Percentiles rank a stretch among this genome's conserved stretches.
Evolutionary conservation across 2,329 filamentous ascomycete species (phyloP).

Genomic region (Aspergillus felis): DNA sequence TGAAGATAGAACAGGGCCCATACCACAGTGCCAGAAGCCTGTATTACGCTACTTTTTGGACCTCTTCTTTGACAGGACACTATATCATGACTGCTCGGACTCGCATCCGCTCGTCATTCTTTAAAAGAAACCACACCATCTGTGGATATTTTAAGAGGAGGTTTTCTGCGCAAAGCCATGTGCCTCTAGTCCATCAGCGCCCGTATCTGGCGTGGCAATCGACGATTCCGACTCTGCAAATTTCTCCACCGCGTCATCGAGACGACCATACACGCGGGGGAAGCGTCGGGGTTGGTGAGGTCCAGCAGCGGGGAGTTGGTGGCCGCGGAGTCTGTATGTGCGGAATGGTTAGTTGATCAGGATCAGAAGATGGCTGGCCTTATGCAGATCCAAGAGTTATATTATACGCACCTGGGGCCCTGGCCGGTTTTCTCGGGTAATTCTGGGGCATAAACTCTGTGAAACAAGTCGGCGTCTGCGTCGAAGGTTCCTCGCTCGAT

Average conservation of each 20-base stretch:
- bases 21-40: background rate
- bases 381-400: background rate
- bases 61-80: background rate
- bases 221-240: constrained; percentile 49
- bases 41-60: background rate
- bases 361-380: background rate
- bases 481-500: constrained; percentile 57
- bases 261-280: constrained; percentile 60
- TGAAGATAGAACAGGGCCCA: background rate
- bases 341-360: constrained; percentile 4
- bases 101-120: no score
- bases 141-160: background rate
- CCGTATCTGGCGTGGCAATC: constrained; percentile 48
- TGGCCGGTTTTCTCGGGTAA: constrained; percentile 72
- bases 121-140: background rate
- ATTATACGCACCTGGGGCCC: constrained; percentile 59
- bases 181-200: constrained; percentile 50
- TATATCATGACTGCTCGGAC: background rate
- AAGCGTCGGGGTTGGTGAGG: constrained; percentile 63
- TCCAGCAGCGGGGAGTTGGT: constrained; percentile 71
- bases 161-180: constrained; percentile 54
- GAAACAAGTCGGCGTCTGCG: constrained; percentile 57
- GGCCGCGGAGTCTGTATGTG: constrained; percentile 61
- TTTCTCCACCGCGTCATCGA: constrained; percentile 48
- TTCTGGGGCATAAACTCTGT: constrained; percentile 62